Conservation (phyloP, 1,139 yeast genomes). For the Entelexis paramagnoliae region DNA sequence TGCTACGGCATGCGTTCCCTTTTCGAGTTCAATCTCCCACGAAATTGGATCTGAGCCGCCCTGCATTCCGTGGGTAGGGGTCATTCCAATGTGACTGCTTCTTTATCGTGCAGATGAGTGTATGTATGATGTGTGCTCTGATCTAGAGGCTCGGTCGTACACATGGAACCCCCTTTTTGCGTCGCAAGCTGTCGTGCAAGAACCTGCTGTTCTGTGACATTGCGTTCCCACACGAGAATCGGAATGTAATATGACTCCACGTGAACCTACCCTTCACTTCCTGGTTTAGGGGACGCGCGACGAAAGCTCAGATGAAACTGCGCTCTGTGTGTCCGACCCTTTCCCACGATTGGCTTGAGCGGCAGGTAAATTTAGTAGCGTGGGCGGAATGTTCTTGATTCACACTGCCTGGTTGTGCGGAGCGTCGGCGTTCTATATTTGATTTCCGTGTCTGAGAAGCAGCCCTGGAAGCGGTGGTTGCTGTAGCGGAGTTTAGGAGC, state of each 20-base stretch:
- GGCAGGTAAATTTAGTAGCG: neutral
- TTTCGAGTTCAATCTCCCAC: neutral
- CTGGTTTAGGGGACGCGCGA: neutral
- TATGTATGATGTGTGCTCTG: too few species aligned
- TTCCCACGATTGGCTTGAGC: neutral
- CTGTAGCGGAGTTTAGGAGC: neutral
- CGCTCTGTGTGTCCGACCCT: neutral
- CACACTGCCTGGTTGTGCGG: neutral
- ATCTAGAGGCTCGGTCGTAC: too few species aligned
- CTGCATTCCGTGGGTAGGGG: slow-evolving; percentile 8
- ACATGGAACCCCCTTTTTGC: too few species aligned
- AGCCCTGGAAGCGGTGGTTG: neutral
- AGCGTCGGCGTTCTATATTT: neutral
- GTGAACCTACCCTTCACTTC: neutral
- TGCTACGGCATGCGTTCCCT: slow-evolving; percentile 1
- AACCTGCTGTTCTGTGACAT: too few species aligned
- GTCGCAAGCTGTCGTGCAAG: too few species aligned
- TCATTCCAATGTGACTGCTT: too few species aligned
- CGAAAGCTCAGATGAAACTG: neutral
- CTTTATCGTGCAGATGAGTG: neutral
- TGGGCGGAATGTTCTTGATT: neutral
- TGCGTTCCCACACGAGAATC: neutral
- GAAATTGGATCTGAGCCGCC: slow-evolving; percentile 3
- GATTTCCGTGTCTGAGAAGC: neutral
- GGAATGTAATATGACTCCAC: neutral